phyloP scores from a whole-genome alignment of 2,329 filamentous ascomycete genomes.

The Fulvia fulva region DNA sequence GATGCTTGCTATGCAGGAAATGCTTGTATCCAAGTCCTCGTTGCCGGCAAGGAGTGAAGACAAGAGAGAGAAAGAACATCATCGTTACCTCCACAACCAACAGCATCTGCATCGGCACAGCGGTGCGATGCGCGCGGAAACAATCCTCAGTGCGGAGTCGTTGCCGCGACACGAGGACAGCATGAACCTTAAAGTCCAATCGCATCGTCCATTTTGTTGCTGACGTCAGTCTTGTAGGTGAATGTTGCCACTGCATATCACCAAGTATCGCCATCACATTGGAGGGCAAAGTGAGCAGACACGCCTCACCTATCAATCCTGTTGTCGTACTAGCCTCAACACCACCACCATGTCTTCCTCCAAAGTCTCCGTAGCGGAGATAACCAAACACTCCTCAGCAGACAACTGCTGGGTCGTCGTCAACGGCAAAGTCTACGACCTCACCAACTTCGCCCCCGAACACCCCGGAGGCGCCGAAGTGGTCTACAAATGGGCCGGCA shows the following conservation, averaged over 20 bases:
- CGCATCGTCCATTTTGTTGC: neutral
- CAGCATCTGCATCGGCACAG: neutral
- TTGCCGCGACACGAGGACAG: neutral
- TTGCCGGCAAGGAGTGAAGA: no score
- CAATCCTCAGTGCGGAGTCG: neutral
- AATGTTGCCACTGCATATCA: neutral
- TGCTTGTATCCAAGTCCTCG: no score
- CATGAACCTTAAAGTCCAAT: neutral
- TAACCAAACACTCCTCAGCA: constrained; percentile 32
- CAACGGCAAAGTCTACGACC: constrained; percentile 63
- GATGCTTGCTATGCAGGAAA: no score
- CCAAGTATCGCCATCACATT: neutral
- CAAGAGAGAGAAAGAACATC: no score
- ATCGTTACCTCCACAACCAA: neutral
- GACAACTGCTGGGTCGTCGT: constrained; percentile 62
- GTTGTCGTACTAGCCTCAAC: neutral
- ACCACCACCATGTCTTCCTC: neutral
- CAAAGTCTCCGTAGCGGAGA: constrained; percentile 29
- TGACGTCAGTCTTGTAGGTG: neutral
- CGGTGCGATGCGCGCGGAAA: neutral
- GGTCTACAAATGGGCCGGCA: constrained; percentile 50
- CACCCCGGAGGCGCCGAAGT: constrained; percentile 59
- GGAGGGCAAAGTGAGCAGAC: neutral
- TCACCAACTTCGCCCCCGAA: constrained; percentile 62
- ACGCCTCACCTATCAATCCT: neutral